These are phyloP conservation scores for Neurospora sp. DNA, from an alignment of 495 filamentous ascomycete genomes.

Conservation along the genomic window DNA sequence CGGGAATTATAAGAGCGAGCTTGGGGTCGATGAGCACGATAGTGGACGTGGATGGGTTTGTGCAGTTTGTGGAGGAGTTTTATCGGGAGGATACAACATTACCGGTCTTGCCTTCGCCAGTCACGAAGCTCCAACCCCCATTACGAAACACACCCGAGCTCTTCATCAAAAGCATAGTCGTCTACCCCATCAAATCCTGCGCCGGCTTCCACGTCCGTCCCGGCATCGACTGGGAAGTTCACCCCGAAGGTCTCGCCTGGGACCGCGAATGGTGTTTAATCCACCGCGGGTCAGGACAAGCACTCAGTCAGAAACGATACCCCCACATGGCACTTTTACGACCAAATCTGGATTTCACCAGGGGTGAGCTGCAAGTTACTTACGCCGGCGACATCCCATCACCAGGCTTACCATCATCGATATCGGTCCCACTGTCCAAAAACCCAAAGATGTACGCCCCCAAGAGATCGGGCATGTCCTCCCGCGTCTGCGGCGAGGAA, in stretches of 20 bases:
- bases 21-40: conserved; percentile 81
- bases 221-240: conserved; percentile 60
- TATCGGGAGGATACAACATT: conserved; percentile 48
- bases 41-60: conserved; percentile 60
- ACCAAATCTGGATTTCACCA: conserved; percentile 56
- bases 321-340: conserved; percentile 73
- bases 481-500: conserved; percentile 70
- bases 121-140: neutral
- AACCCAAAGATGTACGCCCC: conserved; percentile 40
- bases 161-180: conserved; percentile 49
- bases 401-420: conserved; percentile 26
- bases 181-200: conserved; percentile 88
- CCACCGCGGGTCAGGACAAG: conserved; percentile 68
- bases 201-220: conserved; percentile 62
- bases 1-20: conserved; percentile 75
- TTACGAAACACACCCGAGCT: conserved; percentile 11
- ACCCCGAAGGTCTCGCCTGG: conserved; percentile 72
- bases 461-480: conserved; percentile 19
- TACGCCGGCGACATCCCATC: conserved; percentile 34
- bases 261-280: conserved; percentile 92
- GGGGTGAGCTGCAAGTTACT: conserved; percentile 36
- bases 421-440: conserved; percentile 55
- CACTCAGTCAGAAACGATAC: conserved; percentile 73
- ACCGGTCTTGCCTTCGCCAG: neutral
- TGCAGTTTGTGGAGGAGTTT: conserved; percentile 67